Conservation (phyloP, 768 basidiomycete genomes). For the Suillus paluster region DNA sequence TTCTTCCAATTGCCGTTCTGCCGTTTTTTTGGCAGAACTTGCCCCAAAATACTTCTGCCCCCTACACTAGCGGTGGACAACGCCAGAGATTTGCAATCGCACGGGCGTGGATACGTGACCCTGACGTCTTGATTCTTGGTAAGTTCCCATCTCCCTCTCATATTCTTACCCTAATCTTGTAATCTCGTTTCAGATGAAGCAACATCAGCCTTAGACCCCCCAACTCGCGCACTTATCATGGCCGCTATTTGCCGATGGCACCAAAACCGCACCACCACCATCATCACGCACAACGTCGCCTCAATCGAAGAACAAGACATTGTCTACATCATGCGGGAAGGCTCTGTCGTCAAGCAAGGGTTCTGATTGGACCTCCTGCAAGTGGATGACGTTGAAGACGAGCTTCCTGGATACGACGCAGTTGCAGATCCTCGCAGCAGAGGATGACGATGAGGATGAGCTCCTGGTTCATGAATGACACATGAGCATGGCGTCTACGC, state of each 20-base stretch:
- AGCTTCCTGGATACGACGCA: conserved; percentile 40
- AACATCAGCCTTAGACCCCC: conserved; percentile 84
- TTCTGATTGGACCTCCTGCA: conserved; percentile 28
- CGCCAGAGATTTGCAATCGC: conserved; percentile 92
- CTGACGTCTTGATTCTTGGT: conserved; percentile 86
- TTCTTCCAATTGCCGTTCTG: too few relatives aligned
- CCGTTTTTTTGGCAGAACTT: too few relatives aligned
- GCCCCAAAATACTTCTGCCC: too few relatives aligned
- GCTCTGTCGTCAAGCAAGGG: conserved; percentile 68
- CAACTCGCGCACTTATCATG: conserved; percentile 86
- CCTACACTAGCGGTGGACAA: too few relatives aligned
- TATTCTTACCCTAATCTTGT: too few relatives aligned
- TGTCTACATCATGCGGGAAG: too few relatives aligned
- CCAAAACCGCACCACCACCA: conserved; percentile 55
- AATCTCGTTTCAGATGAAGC: conserved; percentile 76
- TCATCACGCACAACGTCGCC: too few relatives aligned
- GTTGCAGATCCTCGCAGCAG: conserved; percentile 54
- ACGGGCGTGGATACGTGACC: conserved; percentile 82
- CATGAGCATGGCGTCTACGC: too few relatives aligned
- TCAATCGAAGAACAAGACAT: too few relatives aligned
- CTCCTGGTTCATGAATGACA: too few relatives aligned
- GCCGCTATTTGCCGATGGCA: conserved; percentile 73
- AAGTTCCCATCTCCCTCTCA: too few relatives aligned
- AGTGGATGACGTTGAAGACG: conserved; percentile 37
- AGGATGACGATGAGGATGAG: conserved; percentile 44